A percentile compares a stretch with the other conserved stretches of the same genome.
phyloP scores from a whole-genome alignment of 768 basidiomycete species.

The Kwoniella dejecticola region DNA sequence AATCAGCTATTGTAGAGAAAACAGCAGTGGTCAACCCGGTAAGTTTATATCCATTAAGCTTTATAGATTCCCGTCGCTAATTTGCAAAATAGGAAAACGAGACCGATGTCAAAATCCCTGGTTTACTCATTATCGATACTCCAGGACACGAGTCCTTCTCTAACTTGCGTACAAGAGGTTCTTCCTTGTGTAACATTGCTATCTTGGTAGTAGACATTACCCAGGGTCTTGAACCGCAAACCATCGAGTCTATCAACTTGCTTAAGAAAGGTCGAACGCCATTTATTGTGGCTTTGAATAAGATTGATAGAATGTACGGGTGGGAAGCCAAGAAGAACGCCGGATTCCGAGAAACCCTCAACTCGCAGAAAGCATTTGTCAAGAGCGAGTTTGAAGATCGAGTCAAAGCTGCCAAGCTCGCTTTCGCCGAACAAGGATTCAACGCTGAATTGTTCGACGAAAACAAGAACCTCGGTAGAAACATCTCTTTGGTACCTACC shows the following conservation, averaged over 20 bases:
- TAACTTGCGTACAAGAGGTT: slow-evolving; percentile 90
- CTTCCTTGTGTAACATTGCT: slow-evolving; percentile 96
- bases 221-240: slow-evolving; percentile 98
- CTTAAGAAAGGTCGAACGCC: slow-evolving; percentile 92
- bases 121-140: slow-evolving; percentile 93
- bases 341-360: slow-evolving; percentile 86
- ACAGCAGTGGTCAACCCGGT: slow-evolving; percentile 91
- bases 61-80: too few species aligned
- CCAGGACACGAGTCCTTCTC: slow-evolving; percentile 99
- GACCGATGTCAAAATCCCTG: slow-evolving; percentile 95
- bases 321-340: slow-evolving; percentile 91
- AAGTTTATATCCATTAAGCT: slow-evolving; percentile 32
- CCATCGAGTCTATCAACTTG: slow-evolving; percentile 89
- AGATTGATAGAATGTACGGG: slow-evolving; percentile 98
- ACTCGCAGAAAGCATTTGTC: slow-evolving; percentile 73
- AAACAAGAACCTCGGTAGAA: slow-evolving; percentile 90
- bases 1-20: slow-evolving; percentile 88
- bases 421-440: slow-evolving; percentile 96
- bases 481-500: slow-evolving; percentile 95
- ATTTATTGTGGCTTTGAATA: slow-evolving; percentile 98
- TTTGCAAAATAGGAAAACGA: slow-evolving; percentile 65
- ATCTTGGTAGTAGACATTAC: slow-evolving; percentile 99
- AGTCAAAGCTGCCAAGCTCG: slow-evolving; percentile 76
- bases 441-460: slow-evolving; percentile 96
- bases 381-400: slow-evolving; percentile 92